phyloP scores from a whole-genome alignment of 1,284 basidiomycete species.

The Ustilago trichophora region DNA sequence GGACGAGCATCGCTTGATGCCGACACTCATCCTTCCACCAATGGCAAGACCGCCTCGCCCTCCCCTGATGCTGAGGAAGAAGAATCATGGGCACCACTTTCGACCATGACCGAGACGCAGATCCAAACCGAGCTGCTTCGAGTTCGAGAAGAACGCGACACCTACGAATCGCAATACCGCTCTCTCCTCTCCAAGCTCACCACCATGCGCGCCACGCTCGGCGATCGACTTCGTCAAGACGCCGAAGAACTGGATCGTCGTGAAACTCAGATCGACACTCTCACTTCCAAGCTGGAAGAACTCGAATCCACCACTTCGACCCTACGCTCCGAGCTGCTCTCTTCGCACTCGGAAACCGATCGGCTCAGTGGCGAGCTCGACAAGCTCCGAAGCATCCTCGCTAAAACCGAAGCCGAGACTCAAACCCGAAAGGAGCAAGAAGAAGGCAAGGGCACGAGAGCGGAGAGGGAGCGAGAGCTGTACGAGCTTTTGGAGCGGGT shows the following conservation, averaged over 20 bases:
- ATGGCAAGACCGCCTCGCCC: conserved; percentile 18
- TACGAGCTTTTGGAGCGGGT: conserved; percentile 50
- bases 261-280: conserved; percentile 59
- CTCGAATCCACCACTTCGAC: conserved; percentile 3
- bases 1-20: conserved; percentile 9
- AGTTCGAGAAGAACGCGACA: conserved; percentile 79
- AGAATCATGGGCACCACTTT: conserved; percentile 3
- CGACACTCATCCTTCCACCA: too few species aligned
- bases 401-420: neutral
- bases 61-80: neutral
- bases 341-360: conserved; percentile 44
- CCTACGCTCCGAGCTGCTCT: conserved; percentile 44
- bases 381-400: conserved; percentile 14
- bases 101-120: conserved; percentile 8
- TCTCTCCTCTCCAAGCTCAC: conserved; percentile 87
- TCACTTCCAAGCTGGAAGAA: conserved; percentile 25
- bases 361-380: conserved; percentile 45
- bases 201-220: conserved; percentile 89
- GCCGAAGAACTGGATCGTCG: conserved; percentile 70
- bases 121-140: conserved; percentile 37
- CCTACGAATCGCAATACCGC: conserved; percentile 83
- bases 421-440: neutral
- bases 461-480: conserved; percentile 37
- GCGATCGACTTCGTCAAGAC: conserved; percentile 93
- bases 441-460: neutral